These are phyloP conservation scores for Escovopsis weberi DNA, from an alignment of 2,329 filamentous ascomycete species.

Conservation along the genomic window DNA sequence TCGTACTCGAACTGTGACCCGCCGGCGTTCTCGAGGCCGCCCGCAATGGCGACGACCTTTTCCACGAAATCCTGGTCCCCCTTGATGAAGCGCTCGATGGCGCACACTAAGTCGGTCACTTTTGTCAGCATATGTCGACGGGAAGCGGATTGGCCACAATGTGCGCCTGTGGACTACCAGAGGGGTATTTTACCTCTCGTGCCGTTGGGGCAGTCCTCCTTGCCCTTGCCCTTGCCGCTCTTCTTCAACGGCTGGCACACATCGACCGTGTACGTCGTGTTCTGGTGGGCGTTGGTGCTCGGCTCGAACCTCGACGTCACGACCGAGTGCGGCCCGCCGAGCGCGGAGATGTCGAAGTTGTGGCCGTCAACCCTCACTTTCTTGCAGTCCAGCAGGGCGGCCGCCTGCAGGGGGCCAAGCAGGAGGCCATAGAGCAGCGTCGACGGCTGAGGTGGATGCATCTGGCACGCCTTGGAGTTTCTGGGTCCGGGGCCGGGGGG, in stretches of 20 bases:
- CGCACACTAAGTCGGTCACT: conserved; percentile 48
- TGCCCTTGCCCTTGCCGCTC: conserved; percentile 37
- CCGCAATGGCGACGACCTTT: conserved; percentile 58
- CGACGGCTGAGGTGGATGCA: conserved; percentile 26
- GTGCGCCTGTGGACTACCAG: neutral
- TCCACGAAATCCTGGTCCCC: conserved; percentile 34
- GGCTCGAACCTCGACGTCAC: conserved; percentile 41
- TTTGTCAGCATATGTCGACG: no score
- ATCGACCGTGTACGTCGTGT: conserved; percentile 72
- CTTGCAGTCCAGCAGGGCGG: conserved; percentile 45
- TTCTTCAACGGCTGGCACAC: conserved; percentile 55
- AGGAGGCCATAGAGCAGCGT: conserved; percentile 23
- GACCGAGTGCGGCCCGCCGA: conserved; percentile 55
- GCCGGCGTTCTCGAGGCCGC: conserved; percentile 46
- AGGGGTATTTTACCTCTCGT: conserved; percentile 43
- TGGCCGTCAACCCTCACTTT: conserved; percentile 43
- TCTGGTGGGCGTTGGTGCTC: conserved; percentile 36
- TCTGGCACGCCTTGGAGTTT: no score
- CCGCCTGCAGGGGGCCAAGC: conserved; percentile 21
- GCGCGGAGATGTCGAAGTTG: conserved; percentile 47
- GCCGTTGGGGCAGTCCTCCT: conserved; percentile 51
- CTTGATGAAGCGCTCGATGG: conserved; percentile 45
- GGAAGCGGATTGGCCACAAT: neutral
- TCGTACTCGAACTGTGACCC: conserved; percentile 49
- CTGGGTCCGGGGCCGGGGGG: no score